Evolutionary conservation across 2,329 filamentous ascomycete genomes (phyloP), one percentile per base, ranked within the genome.

Genomic region (Diaporthe sp.): DNA sequence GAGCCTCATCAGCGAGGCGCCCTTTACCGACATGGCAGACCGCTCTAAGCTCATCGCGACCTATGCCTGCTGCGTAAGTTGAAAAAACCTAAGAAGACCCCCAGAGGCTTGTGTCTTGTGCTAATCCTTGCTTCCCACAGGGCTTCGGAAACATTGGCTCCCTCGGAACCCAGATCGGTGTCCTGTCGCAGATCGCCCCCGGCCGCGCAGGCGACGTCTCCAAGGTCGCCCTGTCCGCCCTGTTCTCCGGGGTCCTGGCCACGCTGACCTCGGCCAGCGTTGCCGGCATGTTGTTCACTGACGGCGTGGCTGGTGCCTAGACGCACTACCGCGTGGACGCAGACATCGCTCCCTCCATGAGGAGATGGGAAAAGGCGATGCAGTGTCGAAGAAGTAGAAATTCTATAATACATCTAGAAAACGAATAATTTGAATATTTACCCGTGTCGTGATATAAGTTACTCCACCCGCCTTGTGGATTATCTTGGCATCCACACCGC

Each of bases 131-230:
- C 3, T 51, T 17, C 62, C 2, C 2, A 59, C 51, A 86, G 85
- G 91, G 91, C 37, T 95, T 95, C 82, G 95, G 94, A 77, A 98
- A 98, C 86, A 93, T 98, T 79, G 94, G 94, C 72, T 96, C 94
- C 42, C 89, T 98, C 65, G 95, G 95, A 82, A 96, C 95, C 74
- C 95, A 98, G 85, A 97, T 98, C 77, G 95, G 95, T 87, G 94
- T 97, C 75, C 89, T 98, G 71, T 91, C 93, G 5, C 95, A 97
- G 85, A 91, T 98, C 76, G 93, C 94, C 0, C 95, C 95, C 0
- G 88, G 88, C 5, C 91, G 95, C 59, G 89, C 91, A 51, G 94
- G 93, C 75, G 94, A 97, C 79, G 93, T 98, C 15, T 92, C 94
- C 5, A 88, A 88, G 62, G 89, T 98, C 39, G 95, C 95, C 4